Percentiles rank a stretch among this genome's conserved stretches.
These are phyloP conservation scores for Coemansia pectinata DNA, from an alignment of 192 early-diverging fungal species.

Conservation along the genomic window DNA sequence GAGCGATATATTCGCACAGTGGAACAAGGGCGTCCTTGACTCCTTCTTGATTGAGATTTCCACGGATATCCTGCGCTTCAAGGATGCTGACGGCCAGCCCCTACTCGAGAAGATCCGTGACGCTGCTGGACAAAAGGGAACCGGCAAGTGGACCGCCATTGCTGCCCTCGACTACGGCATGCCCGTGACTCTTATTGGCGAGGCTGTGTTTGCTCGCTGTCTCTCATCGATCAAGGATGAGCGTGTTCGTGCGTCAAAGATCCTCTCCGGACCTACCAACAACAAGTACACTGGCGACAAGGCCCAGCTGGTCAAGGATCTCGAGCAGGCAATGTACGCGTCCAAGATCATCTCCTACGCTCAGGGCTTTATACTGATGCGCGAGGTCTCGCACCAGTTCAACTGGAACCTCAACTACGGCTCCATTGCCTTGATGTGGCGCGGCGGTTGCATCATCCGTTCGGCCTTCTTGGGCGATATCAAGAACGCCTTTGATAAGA, in stretches of 20 bases:
- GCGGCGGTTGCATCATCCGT: constrained; percentile 98
- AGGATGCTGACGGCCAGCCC: constrained; percentile 83
- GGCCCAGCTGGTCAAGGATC: constrained; percentile 83
- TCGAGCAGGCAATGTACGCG: constrained; percentile 93
- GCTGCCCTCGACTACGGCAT: constrained; percentile 93
- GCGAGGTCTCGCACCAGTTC: constrained; percentile 90
- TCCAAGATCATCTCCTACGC: constrained; percentile 99
- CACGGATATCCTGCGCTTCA: constrained; percentile 88
- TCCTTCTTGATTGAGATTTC: constrained; percentile 98
- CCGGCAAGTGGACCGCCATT: constrained; percentile 98
- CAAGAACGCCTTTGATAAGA: constrained; percentile 87
- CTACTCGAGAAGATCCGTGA: constrained; percentile 95
- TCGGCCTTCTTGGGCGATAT: constrained; percentile 97
- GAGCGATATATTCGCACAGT: constrained; percentile 83
- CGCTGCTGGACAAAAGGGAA: constrained; percentile 97
- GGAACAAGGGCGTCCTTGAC: constrained; percentile 98
- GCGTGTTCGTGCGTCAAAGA: constrained; percentile 85
- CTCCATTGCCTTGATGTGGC: constrained; percentile 99
- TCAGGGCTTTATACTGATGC: constrained; percentile 98
- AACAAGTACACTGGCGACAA: constrained; percentile 81
- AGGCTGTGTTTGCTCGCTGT: constrained; percentile 97
- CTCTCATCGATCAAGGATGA: constrained; percentile 96
- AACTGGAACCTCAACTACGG: constrained; percentile 97
- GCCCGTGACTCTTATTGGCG: constrained; percentile 96
- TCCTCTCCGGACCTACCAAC: constrained; percentile 73